Evolutionary conservation across 306 rosid species (phyloP), one percentile per base, ranked within the genome.

Genomic region (Psophocarpus tetragonolobus): DNA sequence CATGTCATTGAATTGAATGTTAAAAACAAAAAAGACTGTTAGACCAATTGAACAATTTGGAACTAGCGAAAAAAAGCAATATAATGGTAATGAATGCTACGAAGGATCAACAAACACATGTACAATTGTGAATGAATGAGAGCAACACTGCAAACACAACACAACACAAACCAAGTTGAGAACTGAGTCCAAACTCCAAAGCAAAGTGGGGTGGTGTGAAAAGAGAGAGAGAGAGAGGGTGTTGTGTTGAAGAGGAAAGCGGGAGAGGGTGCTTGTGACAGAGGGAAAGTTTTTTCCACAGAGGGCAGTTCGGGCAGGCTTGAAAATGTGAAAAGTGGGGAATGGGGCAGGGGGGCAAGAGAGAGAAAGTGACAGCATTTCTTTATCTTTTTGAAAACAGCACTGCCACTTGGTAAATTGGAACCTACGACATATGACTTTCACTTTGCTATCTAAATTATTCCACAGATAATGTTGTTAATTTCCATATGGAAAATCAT

Each of bases 251-350:
- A 33, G 47, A n/a, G 70, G 51, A 81, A 33, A 57, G 26, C 24
- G 64, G 18, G 64, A 35, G 88, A 77, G 86, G 57, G 80, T 75
- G 86, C 80, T 79, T 75, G 82, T 56, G 82, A 75, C 36, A 58
- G 79, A 68, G 81, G 57, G 78, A 73, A 79, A 71, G 84, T 56
- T 75, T 85, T 81, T 80, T 68, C 84, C 63, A 76, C 78, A 33
- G 12, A 12, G 82, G 86, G 86, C 82, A 82, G 82, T 26, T 44
- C 4, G 86, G 82, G 82, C 83, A 77, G 82, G 80, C 15, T 77
- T 82, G 86, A 44, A 82, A 39, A 64, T 15, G 23, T 42, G 80
- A 54, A 77, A 77, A 77, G 80, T 65, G 29, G 39, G 58, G 0
- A 32, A 1, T 11, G 12, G 85, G 85, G 82, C 79, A 64, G 80